Percentiles rank a stretch among this genome's conserved stretches.
These are phyloP conservation scores for Coniochaeta prunicola DNA, from an alignment of 2,329 filamentous ascomycete species.

Conservation along the genomic window DNA sequence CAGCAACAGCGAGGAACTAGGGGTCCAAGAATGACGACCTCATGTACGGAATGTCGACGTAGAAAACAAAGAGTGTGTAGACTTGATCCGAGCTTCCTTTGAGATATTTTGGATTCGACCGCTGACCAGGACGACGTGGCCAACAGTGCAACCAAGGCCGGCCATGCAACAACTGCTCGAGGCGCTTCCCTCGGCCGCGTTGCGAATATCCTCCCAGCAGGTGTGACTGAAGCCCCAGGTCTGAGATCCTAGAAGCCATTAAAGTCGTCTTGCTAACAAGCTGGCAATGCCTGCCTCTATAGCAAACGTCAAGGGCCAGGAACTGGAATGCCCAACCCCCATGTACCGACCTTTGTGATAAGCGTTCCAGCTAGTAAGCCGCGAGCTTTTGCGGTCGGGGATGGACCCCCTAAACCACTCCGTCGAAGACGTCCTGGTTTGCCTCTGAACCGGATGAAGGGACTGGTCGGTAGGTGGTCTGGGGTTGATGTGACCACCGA, in stretches of 20 bases:
- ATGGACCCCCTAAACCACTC: neutral
- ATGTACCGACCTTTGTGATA: conserved; percentile 2
- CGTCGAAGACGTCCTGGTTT: neutral
- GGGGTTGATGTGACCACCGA: conserved; percentile 6
- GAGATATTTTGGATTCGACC: too few species aligned
- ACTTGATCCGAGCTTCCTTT: too few species aligned
- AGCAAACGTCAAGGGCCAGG: neutral
- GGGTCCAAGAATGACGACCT: conserved; percentile 21
- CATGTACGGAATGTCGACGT: conserved; percentile 40
- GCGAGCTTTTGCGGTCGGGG: conserved; percentile 2
- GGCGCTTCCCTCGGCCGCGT: conserved; percentile 37
- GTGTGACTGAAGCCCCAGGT: neutral
- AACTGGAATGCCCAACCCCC: neutral
- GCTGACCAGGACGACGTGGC: neutral
- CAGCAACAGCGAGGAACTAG: neutral
- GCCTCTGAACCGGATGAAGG: neutral
- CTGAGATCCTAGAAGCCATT: conserved; percentile 3
- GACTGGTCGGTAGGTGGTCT: conserved; percentile 5
- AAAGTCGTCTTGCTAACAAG: conserved; percentile 5
- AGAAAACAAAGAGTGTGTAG: conserved; percentile 38
- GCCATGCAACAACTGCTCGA: conserved; percentile 39
- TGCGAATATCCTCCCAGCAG: conserved; percentile 28
- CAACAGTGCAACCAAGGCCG: conserved; percentile 38
- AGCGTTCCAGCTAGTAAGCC: conserved; percentile 4
- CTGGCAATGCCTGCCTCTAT: conserved; percentile 6